phyloP scores from a whole-genome alignment of 2,329 filamentous ascomycete species.

The Nemania bipapillata region DNA sequence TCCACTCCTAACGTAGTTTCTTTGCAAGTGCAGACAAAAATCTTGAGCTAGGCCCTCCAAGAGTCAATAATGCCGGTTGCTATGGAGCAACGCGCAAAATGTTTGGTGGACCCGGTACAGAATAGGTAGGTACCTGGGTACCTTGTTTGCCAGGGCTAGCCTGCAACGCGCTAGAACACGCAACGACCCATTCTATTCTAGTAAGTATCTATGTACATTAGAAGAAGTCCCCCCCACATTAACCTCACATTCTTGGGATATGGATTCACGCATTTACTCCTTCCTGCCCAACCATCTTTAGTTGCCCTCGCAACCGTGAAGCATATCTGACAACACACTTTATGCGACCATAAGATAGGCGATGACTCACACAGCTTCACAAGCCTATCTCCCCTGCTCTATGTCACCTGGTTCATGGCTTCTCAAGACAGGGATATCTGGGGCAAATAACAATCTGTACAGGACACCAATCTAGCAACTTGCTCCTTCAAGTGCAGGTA shows the following conservation, averaged over 20 bases:
- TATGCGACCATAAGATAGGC: slow-evolving; percentile 43
- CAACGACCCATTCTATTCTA: not conserved
- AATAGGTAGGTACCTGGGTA: too few relatives aligned
- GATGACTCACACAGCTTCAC: slow-evolving; percentile 50
- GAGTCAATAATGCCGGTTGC: slow-evolving; percentile 42
- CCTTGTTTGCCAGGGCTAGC: slow-evolving; percentile 9
- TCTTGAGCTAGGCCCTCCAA: slow-evolving; percentile 22
- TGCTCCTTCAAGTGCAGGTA: too few relatives aligned
- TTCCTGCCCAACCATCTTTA: slow-evolving; percentile 34
- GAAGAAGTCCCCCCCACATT: slow-evolving; percentile 9
- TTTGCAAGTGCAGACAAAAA: slow-evolving; percentile 35
- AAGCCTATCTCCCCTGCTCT: slow-evolving; percentile 38
- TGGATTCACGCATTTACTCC: slow-evolving; percentile 15
- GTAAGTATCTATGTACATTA: too few relatives aligned
- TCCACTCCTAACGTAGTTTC: slow-evolving; percentile 28
- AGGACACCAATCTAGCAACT: too few relatives aligned
- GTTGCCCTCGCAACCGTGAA: slow-evolving; percentile 43
- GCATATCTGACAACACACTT: slow-evolving; percentile 41
- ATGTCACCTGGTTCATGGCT: not conserved
- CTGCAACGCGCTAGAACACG: not conserved
- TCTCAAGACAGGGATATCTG: slow-evolving; percentile 5
- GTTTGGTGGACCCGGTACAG: not conserved
- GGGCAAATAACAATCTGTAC: slow-evolving; percentile 8
- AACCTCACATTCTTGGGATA: slow-evolving; percentile 3
- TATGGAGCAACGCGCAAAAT: slow-evolving; percentile 32